These are phyloP conservation scores for Royoungia palumana DNA, from an alignment of 768 basidiomycete species.

Conservation along the genomic window DNA sequence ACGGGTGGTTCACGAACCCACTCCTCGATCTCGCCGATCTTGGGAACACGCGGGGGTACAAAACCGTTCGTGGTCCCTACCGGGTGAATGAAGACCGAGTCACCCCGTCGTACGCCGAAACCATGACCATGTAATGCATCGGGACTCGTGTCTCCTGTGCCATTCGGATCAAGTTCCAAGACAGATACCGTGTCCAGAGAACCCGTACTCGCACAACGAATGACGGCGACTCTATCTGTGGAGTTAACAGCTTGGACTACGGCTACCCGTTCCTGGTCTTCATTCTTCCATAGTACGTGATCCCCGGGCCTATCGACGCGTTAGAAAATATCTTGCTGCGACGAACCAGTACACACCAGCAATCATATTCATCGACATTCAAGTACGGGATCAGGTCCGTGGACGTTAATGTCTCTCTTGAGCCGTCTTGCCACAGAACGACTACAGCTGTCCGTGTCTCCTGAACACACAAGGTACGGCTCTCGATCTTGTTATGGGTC, in stretches of 20 bases:
- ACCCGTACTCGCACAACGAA: constrained; percentile 55
- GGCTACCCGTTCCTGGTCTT: constrained; percentile 61
- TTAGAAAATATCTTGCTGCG: not conserved
- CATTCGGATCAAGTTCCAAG: constrained; percentile 87
- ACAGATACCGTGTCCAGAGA: constrained; percentile 68
- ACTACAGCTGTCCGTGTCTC: constrained; percentile 68
- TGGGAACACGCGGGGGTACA: constrained; percentile 65
- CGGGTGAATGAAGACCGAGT: constrained; percentile 78
- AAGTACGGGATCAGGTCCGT: constrained; percentile 74
- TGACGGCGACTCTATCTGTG: constrained; percentile 61
- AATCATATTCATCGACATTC: constrained; percentile 90
- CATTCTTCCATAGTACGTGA: constrained; percentile 79
- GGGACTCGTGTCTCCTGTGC: constrained; percentile 50
- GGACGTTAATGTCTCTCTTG: constrained; percentile 55
- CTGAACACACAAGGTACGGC: constrained; percentile 59
- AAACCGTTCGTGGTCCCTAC: constrained; percentile 72
- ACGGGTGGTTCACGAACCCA: constrained; percentile 68
- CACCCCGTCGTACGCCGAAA: constrained; percentile 79
- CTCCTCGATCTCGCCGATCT: constrained; percentile 78
- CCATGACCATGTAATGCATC: constrained; percentile 48
- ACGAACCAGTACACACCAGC: constrained; percentile 53
- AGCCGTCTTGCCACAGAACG: constrained; percentile 89
- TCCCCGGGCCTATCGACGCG: constrained; percentile 74
- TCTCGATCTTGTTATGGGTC: constrained; percentile 43
- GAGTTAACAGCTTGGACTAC: constrained; percentile 80